Evolutionary conservation across 257 asterid genomes (phyloP).

Genomic region (Rauvolfia tetraphylla): DNA sequence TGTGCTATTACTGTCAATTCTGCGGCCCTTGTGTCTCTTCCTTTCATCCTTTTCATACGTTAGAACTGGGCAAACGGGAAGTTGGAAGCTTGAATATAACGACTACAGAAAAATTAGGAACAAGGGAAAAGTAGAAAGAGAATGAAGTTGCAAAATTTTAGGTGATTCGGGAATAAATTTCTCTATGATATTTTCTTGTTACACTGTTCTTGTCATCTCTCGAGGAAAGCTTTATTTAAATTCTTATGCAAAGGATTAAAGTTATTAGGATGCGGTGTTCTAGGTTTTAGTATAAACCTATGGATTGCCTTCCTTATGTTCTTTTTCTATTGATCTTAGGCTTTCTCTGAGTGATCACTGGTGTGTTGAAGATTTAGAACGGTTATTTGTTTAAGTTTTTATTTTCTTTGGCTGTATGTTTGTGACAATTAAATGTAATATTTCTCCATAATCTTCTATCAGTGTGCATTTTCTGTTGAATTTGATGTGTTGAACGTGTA

Average conservation of each 20-base stretch:
- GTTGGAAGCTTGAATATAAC: not conserved
- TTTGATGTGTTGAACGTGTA: constrained; percentile 15
- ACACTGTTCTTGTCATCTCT: not conserved
- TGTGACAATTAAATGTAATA: not conserved
- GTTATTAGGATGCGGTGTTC: too few species aligned
- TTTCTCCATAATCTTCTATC: not conserved
- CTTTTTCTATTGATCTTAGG: not conserved
- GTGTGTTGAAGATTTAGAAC: not conserved
- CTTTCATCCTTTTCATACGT: not conserved
- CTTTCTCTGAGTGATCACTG: not conserved
- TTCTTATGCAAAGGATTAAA: not conserved
- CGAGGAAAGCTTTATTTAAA: not conserved
- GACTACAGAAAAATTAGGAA: not conserved
- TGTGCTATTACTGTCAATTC: not conserved
- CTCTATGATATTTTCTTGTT: not conserved
- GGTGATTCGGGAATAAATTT: not conserved
- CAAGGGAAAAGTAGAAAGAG: not conserved
- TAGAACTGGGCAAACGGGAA: constrained; percentile 7
- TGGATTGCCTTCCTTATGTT: not conserved
- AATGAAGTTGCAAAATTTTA: not conserved
- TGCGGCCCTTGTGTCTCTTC: not conserved
- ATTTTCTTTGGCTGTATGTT: not conserved
- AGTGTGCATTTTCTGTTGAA: not conserved
- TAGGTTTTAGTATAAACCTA: not conserved
- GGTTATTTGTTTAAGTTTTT: not conserved